Conservation (phyloP, 495 filamentous ascomycete species). For the Umbilicaria muhlenbergii region DNA sequence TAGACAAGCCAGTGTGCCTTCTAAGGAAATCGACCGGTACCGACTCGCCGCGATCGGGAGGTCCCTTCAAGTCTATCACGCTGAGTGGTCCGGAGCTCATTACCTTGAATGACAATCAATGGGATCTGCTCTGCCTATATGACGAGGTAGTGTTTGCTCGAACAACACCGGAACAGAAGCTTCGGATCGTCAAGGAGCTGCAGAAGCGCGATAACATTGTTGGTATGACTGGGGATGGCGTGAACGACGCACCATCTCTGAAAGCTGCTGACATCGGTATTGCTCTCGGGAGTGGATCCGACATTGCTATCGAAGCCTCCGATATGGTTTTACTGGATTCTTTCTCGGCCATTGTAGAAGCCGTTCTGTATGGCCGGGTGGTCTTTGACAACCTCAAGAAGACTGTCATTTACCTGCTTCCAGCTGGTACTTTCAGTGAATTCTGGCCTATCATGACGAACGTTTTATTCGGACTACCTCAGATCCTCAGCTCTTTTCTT, state of each 20-base stretch:
- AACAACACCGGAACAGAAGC: constrained; percentile 62
- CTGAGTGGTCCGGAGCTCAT: constrained; percentile 44
- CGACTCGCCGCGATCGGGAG: constrained; percentile 7
- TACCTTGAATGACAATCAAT: constrained; percentile 40
- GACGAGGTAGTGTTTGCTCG: constrained; percentile 54
- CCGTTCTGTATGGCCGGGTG: constrained; percentile 41
- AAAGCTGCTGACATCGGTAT: constrained; percentile 39
- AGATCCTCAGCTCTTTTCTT: constrained; percentile 48
- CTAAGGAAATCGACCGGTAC: background rate
- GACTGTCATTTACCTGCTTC: constrained; percentile 37
- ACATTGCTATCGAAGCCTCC: constrained; percentile 55
- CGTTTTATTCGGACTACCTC: constrained; percentile 51
- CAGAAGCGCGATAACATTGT: constrained; percentile 34
- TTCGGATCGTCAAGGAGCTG: constrained; percentile 56
- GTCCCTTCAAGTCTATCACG: constrained; percentile 22
- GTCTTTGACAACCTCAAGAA: constrained; percentile 45
- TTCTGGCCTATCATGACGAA: constrained; percentile 59
- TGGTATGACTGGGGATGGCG: constrained; percentile 42
- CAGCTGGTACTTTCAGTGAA: constrained; percentile 51
- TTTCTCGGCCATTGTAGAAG: constrained; percentile 51
- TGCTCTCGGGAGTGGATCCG: constrained; percentile 30
- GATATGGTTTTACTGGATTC: constrained; percentile 56
- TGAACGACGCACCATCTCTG: constrained; percentile 43
- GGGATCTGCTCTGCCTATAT: constrained; percentile 40
- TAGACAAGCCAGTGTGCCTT: constrained; percentile 2